These are phyloP conservation scores for Trichoderma brevicompactum DNA, from an alignment of 2,329 filamentous ascomycete species.

Conservation along the genomic window DNA sequence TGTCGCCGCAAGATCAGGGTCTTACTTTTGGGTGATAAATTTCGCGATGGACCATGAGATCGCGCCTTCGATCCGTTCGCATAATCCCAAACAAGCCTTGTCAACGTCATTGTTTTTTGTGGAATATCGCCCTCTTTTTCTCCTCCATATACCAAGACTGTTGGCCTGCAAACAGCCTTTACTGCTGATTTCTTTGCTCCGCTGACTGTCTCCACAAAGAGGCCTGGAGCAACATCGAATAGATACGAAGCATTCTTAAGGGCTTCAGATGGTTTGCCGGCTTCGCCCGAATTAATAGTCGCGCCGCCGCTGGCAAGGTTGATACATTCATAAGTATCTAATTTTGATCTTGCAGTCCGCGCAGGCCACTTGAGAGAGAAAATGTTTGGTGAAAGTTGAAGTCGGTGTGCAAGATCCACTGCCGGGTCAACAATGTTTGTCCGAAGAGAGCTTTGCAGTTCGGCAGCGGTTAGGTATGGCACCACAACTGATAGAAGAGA, in stretches of 20 bases:
- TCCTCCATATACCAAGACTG: constrained; percentile 41
- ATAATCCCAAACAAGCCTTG: constrained; percentile 43
- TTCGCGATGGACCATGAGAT: constrained; percentile 25
- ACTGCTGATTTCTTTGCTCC: constrained; percentile 40
- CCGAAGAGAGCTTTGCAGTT: constrained; percentile 42
- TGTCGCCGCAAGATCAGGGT: constrained; percentile 26
- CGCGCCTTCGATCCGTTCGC: constrained; percentile 32
- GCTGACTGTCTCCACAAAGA: constrained; percentile 45
- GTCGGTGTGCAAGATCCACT: constrained; percentile 43
- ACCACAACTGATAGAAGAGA: constrained; percentile 39
- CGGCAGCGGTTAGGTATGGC: constrained; percentile 36
- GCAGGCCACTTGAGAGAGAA: constrained; percentile 47
- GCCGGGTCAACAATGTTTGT: constrained; percentile 44
- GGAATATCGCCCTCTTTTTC: constrained; percentile 34
- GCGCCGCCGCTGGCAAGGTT: constrained; percentile 42
- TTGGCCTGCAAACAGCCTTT: constrained; percentile 43
- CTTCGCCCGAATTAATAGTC: constrained; percentile 39
- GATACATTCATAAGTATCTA: constrained; percentile 46
- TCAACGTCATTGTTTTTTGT: constrained; percentile 40
- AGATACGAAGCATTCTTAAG: constrained; percentile 42
- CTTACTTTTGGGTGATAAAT: constrained; percentile 39
- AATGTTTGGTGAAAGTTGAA: constrained; percentile 43
- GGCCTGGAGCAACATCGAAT: constrained; percentile 45
- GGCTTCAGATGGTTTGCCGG: constrained; percentile 37
- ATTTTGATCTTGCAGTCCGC: constrained; percentile 41